Evolutionary conservation across 106 monocot genomes (phyloP).

Genomic region (Dendrobium nobile): DNA sequence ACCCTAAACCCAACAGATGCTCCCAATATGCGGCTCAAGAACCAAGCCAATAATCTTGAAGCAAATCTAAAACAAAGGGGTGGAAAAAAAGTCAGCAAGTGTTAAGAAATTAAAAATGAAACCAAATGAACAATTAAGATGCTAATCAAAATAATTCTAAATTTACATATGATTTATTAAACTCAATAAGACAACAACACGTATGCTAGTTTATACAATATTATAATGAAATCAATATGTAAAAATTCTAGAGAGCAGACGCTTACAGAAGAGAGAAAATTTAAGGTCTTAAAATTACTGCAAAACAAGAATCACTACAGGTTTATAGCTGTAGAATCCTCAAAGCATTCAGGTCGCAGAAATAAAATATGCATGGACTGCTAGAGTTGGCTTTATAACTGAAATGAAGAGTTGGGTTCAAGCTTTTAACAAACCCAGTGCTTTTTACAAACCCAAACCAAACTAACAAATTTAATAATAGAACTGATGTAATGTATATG

Average conservation of each 20-base stretch:
- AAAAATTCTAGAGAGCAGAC: background rate
- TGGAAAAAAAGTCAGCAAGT: background rate
- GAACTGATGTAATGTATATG: background rate
- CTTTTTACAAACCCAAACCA: background rate
- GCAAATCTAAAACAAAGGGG: constrained; percentile 44
- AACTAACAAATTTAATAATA: background rate
- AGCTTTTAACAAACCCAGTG: background rate
- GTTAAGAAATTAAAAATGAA: constrained; percentile 2
- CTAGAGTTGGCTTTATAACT: background rate
- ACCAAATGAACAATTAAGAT: background rate
- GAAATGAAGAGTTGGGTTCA: background rate
- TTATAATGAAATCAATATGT: background rate
- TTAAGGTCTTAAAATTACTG: background rate
- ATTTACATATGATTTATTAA: background rate
- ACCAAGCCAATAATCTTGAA: constrained; percentile 61
- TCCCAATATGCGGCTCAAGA: constrained; percentile 46
- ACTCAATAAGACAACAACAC: background rate
- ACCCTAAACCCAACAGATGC: constrained; percentile 68
- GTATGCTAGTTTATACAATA: background rate
- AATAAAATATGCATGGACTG: background rate
- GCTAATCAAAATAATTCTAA: constrained; percentile 3
- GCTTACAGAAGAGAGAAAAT: background rate
- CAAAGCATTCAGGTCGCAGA: background rate
- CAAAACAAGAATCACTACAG: background rate
- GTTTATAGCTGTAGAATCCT: background rate